Percentiles rank a stretch among this genome's conserved stretches.
These are phyloP conservation scores for Xylariaceae sp. DNA, from an alignment of 2,329 filamentous ascomycete species.

Conservation along the genomic window DNA sequence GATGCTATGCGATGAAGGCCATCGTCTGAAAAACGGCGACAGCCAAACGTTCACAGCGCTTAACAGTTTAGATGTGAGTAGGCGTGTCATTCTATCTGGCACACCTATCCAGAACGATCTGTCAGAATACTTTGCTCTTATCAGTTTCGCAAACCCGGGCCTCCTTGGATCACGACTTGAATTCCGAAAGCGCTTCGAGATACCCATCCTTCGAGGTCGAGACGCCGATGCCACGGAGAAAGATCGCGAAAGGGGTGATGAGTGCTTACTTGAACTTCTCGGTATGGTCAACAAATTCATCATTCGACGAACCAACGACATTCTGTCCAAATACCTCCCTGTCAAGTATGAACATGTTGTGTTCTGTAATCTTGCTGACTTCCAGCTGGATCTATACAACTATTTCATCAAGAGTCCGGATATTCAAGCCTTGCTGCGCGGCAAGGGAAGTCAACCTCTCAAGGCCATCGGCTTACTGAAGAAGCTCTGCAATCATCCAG, in stretches of 20 bases:
- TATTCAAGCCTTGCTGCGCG: conserved; percentile 83
- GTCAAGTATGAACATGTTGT: conserved; percentile 99
- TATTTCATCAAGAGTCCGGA: conserved; percentile 95
- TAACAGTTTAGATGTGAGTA: conserved; percentile 82
- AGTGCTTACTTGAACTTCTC: conserved; percentile 75
- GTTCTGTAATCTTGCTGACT: conserved; percentile 90
- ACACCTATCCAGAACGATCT: conserved; percentile 98
- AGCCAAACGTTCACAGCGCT: conserved; percentile 91
- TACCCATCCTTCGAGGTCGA: conserved; percentile 85
- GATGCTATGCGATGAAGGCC: conserved; percentile 92
- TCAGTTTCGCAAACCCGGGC: conserved; percentile 94
- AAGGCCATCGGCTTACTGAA: conserved; percentile 97
- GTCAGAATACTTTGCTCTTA: conserved; percentile 94
- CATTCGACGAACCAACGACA: conserved; percentile 95
- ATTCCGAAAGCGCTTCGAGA: conserved; percentile 89
- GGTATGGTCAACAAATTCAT: conserved; percentile 95
- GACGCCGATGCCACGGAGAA: conserved; percentile 83
- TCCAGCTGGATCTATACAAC: conserved; percentile 91
- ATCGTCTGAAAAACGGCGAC: conserved; percentile 93
- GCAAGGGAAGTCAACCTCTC: conserved; percentile 90
- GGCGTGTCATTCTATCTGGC: conserved; percentile 89
- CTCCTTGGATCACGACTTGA: conserved; percentile 83
- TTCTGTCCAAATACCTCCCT: conserved; percentile 92
- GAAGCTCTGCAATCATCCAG: conserved; percentile 97
- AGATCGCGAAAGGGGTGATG: conserved; percentile 76